Base-by-base conservation (phyloP, 2,329 filamentous ascomycete genomes). In the Coleophoma crateriformis region DNA sequence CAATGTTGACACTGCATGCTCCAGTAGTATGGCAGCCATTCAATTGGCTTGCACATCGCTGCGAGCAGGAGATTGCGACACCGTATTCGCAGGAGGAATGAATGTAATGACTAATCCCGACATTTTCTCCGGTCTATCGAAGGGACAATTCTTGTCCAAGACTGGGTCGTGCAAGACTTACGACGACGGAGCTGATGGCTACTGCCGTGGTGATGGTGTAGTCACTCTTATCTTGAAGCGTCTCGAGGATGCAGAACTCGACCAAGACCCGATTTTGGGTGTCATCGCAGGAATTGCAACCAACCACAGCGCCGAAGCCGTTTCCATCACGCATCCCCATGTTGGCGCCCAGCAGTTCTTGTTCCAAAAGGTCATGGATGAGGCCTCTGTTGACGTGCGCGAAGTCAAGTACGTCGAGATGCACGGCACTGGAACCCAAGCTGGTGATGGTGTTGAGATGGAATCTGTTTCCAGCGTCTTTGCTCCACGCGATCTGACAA, bases 301-400 rank as follows among this genome's bases (percentile, higher is more conserved):
- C 46, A 92, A 92, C 66, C 88, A 92, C 68, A 90, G 85, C 2
- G 85, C 85, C 0, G 82, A 89, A 59, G 83, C 87, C 42, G 81
- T 88, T 19, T 90, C 87, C 2, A 92, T 92, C 60, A 92, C 88
- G 0, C 85, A 88, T 49, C 88, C 89, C 2, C 87, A 91, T 64
- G 85, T 82, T 6, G 85, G 82, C 6, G 85, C 85, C 0, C 88
- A 92, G 66, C 80, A 85, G 7, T 74, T 32, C 70, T 91, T n/a
- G 20, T 90, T 85, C 60, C 77, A 79, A 48, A 75, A 81, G 42
- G 81, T 91, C n/a, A 73, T 91, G 1, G 78, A 85, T 46, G 79
- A 87, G 40, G 84, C 86, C 35, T 84, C 85, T 52, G 77, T 91
- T 15, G 83, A 90, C 61, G 85, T 88, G 1, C 76, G 82, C 45